These are phyloP conservation scores for Plasmodium cynomolgi DNA, from an alignment of 169 alveolate species.

Conservation along the genomic window DNA sequence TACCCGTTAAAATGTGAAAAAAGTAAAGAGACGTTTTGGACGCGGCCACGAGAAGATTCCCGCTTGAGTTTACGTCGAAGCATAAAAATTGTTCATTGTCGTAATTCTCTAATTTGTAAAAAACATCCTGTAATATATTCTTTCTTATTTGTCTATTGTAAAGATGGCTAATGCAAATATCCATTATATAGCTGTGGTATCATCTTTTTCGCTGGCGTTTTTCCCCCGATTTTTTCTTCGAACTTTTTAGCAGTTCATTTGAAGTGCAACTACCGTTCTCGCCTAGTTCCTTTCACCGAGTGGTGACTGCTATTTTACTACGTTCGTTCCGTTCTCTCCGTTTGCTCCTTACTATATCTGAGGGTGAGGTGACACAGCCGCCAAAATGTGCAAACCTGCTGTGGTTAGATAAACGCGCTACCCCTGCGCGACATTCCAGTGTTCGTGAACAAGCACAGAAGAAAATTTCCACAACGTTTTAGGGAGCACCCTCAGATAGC, in stretches of 20 bases:
- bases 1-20: slow-evolving; percentile 55
- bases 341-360: background rate
- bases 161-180: slow-evolving; percentile 66
- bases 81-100: slow-evolving; percentile 69
- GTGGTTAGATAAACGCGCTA: background rate
- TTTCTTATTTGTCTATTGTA: slow-evolving; percentile 67
- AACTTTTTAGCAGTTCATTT: background rate
- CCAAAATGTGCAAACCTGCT: background rate
- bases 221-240: background rate
- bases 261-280: background rate
- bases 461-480: background rate
- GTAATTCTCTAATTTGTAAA: slow-evolving; percentile 58
- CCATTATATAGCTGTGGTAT: slow-evolving; percentile 53
- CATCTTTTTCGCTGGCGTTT: slow-evolving; percentile 19
- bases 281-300: background rate
- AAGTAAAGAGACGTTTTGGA: slow-evolving; percentile 52
- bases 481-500: background rate
- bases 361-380: background rate
- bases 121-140: slow-evolving; percentile 55
- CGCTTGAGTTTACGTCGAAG: slow-evolving; percentile 66
- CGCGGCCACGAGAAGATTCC: slow-evolving; percentile 44
- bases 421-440: background rate
- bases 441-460: background rate
- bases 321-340: background rate
- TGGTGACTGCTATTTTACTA: background rate